Evolutionary conservation across 2,329 filamentous ascomycete genomes (phyloP), one percentile per base, ranked within the genome.

Genomic region (Drechslerella stenobrocha): DNA sequence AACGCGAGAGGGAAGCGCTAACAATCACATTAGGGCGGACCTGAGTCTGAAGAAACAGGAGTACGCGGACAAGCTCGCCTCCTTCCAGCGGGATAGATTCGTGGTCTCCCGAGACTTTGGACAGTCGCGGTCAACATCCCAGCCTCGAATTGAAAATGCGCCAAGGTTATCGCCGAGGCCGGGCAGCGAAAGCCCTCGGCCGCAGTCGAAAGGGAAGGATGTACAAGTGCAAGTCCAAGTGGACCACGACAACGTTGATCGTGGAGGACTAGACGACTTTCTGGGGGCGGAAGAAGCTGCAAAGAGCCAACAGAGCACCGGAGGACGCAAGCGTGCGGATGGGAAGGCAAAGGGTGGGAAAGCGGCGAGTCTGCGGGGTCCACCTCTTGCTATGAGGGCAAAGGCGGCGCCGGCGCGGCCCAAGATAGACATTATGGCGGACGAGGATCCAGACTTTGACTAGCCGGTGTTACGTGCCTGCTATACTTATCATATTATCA

Each of bases 381-480:
- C n/a, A n/a, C n/a, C n/a, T n/a, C n/a, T n/a, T n/a, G n/a, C 13
- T 22, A 2, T 67, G 30, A 55, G 50, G 5, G 13, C 55, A 8
- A 67, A 67, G 32, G 55, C 63, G 18, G 63, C 63, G 6, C 63
- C 63, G 3, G 55, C 63, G 7, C 28, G 55, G 30, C 55, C 63
- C 1, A 67, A 47, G 44, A 67, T 67, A 32, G 63, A 67, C 26
- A 67, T 67, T n/a, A 60, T 67, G 55, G 63, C 63, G 4, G 63
- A 67, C 13, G 63, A 67, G n/a, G n/a, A n/a, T n/a, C n/a, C n/a
- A 23, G 63, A 67, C 30, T 67, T 67, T 34, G 15, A 40, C 5
- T 47, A 67, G 11, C n/a, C n/a, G n/a, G n/a, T n/a, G n/a, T n/a
- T n/a, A n/a, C n/a, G n/a, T n/a, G n/a, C n/a, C n/a, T n/a, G n/a